These are phyloP conservation scores for Epichloe sp. DNA, from an alignment of 2,329 filamentous ascomycete genomes.

Conservation along the genomic window DNA sequence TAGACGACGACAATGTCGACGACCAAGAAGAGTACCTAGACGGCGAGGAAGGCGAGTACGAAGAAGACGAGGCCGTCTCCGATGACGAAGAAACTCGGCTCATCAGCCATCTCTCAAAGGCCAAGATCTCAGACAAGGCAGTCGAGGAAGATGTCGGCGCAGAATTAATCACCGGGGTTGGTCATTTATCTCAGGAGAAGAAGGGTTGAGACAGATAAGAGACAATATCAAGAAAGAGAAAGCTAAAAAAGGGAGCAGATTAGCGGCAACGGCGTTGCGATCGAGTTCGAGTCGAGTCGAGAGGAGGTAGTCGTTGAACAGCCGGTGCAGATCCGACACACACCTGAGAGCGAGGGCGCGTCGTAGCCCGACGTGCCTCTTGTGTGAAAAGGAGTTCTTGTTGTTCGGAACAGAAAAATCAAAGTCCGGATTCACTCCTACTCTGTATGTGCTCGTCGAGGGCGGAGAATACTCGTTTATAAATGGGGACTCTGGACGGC, in stretches of 20 bases:
- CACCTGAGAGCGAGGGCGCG: background rate
- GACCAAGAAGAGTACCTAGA: slow-evolving; percentile 28
- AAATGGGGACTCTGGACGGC: too few species aligned
- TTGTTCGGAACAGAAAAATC: too few species aligned
- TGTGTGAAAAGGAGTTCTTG: too few species aligned
- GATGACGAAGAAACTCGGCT: slow-evolving; percentile 10
- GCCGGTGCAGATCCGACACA: slow-evolving; percentile 16
- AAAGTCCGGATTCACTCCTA: too few species aligned
- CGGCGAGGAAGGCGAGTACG: slow-evolving; percentile 24
- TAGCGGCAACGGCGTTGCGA: slow-evolving; percentile 3
- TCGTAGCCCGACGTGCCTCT: background rate
- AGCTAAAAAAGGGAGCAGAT: slow-evolving; percentile 16
- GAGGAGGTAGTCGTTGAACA: slow-evolving; percentile 10
- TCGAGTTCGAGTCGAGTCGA: background rate
- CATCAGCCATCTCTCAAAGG: slow-evolving; percentile 7
- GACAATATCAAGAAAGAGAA: slow-evolving; percentile 18
- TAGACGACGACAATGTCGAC: slow-evolving; percentile 26
- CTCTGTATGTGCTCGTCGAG: too few species aligned
- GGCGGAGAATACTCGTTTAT: too few species aligned
- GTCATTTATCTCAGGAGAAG: slow-evolving; percentile 28
- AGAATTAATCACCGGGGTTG: slow-evolving; percentile 47
- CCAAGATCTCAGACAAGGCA: slow-evolving; percentile 6
- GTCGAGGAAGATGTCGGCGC: slow-evolving; percentile 35
- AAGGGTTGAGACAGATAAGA: slow-evolving; percentile 19
- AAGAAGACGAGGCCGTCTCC: slow-evolving; percentile 19